A percentile compares a stretch with the other conserved stretches of the same genome.
These are phyloP conservation scores for Colletotrichum sp. DNA, from an alignment of 2,329 filamentous ascomycete species.

Conservation along the genomic window DNA sequence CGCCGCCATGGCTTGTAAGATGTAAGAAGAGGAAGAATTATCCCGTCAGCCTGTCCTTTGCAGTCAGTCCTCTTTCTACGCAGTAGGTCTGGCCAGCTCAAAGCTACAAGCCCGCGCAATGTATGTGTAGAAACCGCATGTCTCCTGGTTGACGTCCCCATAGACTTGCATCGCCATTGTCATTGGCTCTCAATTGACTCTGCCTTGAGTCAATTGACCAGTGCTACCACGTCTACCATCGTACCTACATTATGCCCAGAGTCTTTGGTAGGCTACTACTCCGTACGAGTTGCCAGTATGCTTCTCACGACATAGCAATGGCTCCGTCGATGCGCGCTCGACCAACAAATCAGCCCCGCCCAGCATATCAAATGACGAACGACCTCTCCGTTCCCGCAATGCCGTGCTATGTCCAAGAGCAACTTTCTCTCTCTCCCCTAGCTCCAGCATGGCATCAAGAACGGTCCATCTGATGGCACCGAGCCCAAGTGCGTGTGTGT, in stretches of 20 bases:
- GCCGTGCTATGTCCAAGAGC: not conserved
- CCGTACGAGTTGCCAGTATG: not conserved
- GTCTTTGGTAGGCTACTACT: not conserved
- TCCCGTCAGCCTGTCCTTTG: not conserved
- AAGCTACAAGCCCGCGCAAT: not conserved
- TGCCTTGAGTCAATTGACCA: not conserved
- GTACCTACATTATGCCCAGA: not conserved
- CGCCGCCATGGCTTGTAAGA: not conserved
- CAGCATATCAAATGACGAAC: not conserved
- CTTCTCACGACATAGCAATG: not conserved
- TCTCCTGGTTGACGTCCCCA: not conserved
- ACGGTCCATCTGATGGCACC: constrained; percentile 6
- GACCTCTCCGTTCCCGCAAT: not conserved
- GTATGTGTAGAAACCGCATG: not conserved
- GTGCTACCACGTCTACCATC: not conserved
- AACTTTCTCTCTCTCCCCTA: not conserved
- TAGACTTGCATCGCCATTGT: not conserved
- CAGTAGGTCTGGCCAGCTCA: not conserved
- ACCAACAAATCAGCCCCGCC: not conserved
- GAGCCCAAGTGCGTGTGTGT: not conserved
- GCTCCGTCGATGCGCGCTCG: not conserved
- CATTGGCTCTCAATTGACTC: not conserved
- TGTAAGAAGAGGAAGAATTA: not conserved
- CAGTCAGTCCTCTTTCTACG: not conserved
- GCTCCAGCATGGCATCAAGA: not conserved